phyloP scores from a whole-genome alignment of 345 rosid genomes.

The Fremontodendron californicum region DNA sequence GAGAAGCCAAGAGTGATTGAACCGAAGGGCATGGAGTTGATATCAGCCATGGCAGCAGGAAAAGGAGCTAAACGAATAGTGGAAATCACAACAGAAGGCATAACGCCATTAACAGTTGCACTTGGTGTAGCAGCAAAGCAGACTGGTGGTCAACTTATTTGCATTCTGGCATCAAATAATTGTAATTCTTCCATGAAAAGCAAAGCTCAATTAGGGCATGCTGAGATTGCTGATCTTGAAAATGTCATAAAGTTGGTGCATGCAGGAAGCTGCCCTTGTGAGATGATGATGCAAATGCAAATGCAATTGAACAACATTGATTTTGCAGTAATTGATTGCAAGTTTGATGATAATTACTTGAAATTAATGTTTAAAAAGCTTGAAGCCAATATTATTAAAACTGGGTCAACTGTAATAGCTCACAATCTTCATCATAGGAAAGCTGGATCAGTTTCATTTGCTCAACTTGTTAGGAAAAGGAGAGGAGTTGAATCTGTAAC shows the following conservation, averaged over 20 bases:
- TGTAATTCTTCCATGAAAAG: no score
- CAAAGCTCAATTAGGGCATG: not conserved
- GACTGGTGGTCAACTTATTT: conserved; percentile 9
- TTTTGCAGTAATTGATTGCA: conserved; percentile 6
- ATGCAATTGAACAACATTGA: conserved; percentile 2
- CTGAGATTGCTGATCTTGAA: not conserved
- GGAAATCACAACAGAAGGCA: conserved; percentile 10
- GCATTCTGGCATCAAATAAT: conserved; percentile 3
- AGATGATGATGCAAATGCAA: not conserved
- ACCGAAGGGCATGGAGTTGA: conserved; percentile 7
- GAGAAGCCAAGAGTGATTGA: not conserved
- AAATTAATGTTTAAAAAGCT: not conserved
- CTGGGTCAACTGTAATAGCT: not conserved
- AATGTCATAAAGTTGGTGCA: not conserved
- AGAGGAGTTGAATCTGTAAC: conserved; percentile 2
- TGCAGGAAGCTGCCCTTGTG: not conserved
- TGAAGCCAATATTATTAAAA: not conserved
- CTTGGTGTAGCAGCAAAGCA: conserved; percentile 14
- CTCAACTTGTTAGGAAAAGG: not conserved
- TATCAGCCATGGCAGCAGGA: conserved; percentile 17
- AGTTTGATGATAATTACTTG: not conserved
- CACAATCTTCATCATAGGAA: not conserved
- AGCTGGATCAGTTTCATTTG: not conserved
- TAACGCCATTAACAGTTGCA: conserved; percentile 12
- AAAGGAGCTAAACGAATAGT: conserved; percentile 1